Percentiles rank a stretch among this genome's conserved stretches.
Evolutionary conservation across 2,329 filamentous ascomycete species (phyloP).

Genomic region (Cyanodermella asteris): DNA sequence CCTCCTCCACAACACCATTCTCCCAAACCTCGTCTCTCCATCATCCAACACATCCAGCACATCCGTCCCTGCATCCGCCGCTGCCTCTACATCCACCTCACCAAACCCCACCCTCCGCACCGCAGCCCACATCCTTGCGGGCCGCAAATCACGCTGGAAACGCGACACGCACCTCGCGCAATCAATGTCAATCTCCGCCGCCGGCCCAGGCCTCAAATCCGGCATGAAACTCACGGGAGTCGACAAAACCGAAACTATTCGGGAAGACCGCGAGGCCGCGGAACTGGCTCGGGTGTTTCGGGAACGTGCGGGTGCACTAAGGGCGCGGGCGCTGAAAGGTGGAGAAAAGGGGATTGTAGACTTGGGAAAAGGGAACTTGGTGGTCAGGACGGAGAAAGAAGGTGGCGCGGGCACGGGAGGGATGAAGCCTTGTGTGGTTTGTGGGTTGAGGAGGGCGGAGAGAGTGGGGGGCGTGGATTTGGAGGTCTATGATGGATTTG

Average conservation of each 20-base stretch:
- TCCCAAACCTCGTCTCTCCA: conserved; percentile 29
- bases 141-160: conserved; percentile 75
- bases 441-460: conserved; percentile 74
- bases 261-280: conserved; percentile 66
- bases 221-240: conserved; percentile 82
- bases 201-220: conserved; percentile 45
- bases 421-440: conserved; percentile 66
- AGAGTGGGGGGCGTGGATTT: conserved; percentile 54
- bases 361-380: conserved; percentile 46
- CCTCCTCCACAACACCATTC: conserved; percentile 48
- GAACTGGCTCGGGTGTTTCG: conserved; percentile 58
- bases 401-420: no score
- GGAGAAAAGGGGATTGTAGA: no score
- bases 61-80: no score
- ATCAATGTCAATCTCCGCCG: conserved; percentile 64
- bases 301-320: conserved; percentile 50
- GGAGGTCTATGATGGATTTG: conserved; percentile 71
- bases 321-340: no score
- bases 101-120: conserved; percentile 18
- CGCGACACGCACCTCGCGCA: conserved; percentile 67
- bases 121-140: conserved; percentile 61
- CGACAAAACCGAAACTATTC: conserved; percentile 59
- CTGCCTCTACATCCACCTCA: no score
- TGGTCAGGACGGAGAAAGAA: conserved; percentile 41
- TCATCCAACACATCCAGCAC: conserved; percentile 15